Evolutionary conservation across 345 rosid genomes (phyloP), one percentile per base, ranked within the genome.

Genomic region (Heritiera fomes): DNA sequence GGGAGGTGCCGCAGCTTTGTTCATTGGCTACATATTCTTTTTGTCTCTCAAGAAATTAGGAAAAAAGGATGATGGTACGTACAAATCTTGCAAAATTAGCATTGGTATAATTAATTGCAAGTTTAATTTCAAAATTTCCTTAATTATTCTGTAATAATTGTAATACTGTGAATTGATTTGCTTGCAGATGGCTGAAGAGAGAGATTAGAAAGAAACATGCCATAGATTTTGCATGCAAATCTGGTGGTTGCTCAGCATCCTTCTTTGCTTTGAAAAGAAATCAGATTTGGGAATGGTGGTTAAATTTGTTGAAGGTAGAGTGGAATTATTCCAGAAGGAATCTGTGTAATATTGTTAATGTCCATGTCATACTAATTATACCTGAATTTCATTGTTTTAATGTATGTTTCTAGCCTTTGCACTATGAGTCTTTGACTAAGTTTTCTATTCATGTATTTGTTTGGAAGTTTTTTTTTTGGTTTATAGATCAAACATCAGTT

Each of bases 1-100:
- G 82, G 98, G 98, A 87, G 97, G 76, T 74, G 90, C 76, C 30
- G 97, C 82, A 34, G 92, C 87, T 75, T 49, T 93, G 80, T 72
- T 61, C 71, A 56, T 82, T 58, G 88, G 78, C 40, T 85, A 86
- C 11, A 46, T 90, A 8, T 73, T 91, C 14, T 50, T 87, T 2
- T 28, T 76, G 81, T 62, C 83, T 32, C 43, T 90, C 71, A 90
- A 79, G 79, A 83, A 86, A 5, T 30, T 50, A 20, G 79, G 87
- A 47, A 81, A 76, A 23, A 88, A 89, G 59, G 96, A 87, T 65
- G 91, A 87, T 79, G 86, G 89, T 85, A 65, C 40, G 75, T 66
- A 28, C 28, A 58, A 28, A 14, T 45, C 6, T 71, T 52, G 15
- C 15, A 52, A 52, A 52, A 68, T 15, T 50, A 1, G 1, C 11